phyloP scores from a whole-genome alignment of 768 basidiomycete species.

The Mycena sanguinolenta region DNA sequence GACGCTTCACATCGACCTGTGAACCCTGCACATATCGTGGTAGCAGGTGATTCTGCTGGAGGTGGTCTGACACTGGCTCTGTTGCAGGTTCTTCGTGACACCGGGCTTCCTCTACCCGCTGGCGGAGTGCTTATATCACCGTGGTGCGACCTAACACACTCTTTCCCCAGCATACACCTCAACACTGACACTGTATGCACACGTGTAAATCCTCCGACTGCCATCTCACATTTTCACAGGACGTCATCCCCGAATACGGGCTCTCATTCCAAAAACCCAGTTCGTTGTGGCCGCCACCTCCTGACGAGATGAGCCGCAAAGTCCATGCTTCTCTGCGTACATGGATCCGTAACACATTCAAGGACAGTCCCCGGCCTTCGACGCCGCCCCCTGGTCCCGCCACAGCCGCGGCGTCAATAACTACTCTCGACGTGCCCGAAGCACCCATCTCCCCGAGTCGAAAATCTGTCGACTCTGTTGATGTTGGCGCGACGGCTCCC shows the following conservation, averaged over 20 bases:
- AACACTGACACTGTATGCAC: slow-evolving; percentile 86
- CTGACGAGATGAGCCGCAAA: slow-evolving; percentile 68
- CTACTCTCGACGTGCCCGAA: slow-evolving; percentile 34
- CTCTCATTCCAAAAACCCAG: slow-evolving; percentile 85
- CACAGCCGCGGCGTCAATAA: slow-evolving; percentile 10
- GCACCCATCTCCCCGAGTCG: slow-evolving; percentile 15
- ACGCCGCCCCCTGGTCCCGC: slow-evolving; percentile 38
- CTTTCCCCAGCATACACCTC: slow-evolving; percentile 87
- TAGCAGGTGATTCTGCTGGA: slow-evolving; percentile 95
- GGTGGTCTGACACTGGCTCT: slow-evolving; percentile 89
- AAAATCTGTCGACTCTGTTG: slow-evolving; percentile 43
- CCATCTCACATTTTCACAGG: slow-evolving; percentile 56
- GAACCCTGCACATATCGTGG: slow-evolving; percentile 82
- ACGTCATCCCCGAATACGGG: slow-evolving; percentile 84
- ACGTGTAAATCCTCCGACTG: neutral
- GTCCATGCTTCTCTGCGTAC: slow-evolving; percentile 72
- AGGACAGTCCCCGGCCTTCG: slow-evolving; percentile 38
- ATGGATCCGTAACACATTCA: slow-evolving; percentile 71
- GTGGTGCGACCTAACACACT: slow-evolving; percentile 94
- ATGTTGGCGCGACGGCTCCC: slow-evolving; percentile 63
- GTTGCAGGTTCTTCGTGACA: slow-evolving; percentile 89
- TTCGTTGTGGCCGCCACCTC: slow-evolving; percentile 83
- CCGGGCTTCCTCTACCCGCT: slow-evolving; percentile 84
- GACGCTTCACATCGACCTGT: slow-evolving; percentile 84
- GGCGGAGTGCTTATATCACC: slow-evolving; percentile 93